A percentile compares a stretch with the other conserved stretches of the same genome.
phyloP scores from a whole-genome alignment of 371 early-diverging fungal species.

The Syncephalastrum contaminatum region DNA sequence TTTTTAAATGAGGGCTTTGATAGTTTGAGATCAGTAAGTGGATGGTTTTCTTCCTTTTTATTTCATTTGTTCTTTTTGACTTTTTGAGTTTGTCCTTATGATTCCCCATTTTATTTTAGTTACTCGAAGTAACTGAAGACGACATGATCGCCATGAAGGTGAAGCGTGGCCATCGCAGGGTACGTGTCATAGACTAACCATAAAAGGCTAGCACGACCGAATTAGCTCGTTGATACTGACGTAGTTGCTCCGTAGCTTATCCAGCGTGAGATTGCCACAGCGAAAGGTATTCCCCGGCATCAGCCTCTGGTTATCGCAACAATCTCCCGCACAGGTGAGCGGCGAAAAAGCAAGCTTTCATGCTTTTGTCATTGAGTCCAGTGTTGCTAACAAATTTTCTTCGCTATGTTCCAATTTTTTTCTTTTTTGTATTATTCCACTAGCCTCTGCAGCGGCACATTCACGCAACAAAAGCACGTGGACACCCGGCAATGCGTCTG shows the following conservation, averaged over 20 bases:
- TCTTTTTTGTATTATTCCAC: background rate
- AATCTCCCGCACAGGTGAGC: background rate
- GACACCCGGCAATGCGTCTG: background rate
- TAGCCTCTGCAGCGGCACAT: constrained; percentile 1
- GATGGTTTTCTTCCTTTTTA: background rate
- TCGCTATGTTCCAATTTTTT: background rate
- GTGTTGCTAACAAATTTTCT: background rate
- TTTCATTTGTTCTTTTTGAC: no score
- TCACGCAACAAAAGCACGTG: background rate
- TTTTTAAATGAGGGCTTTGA: constrained; percentile 51
- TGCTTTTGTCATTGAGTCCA: background rate
- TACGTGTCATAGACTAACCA: constrained; percentile 14
- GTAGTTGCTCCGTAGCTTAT: constrained; percentile 10
- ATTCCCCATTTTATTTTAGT: no score
- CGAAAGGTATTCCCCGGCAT: constrained; percentile 23
- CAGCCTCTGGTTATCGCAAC: constrained; percentile 13
- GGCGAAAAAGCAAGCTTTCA: constrained; percentile 4
- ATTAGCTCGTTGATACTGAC: no score
- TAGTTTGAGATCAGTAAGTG: constrained; percentile 37
- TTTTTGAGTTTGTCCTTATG: no score
- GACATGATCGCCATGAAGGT: constrained; percentile 43
- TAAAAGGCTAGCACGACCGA: no score
- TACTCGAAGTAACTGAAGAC: constrained; percentile 39
- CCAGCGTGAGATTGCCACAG: constrained; percentile 29
- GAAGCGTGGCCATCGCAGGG: constrained; percentile 51